Evolutionary conservation across 768 basidiomycete species (phyloP).

Genomic region (Pholiota molesta): DNA sequence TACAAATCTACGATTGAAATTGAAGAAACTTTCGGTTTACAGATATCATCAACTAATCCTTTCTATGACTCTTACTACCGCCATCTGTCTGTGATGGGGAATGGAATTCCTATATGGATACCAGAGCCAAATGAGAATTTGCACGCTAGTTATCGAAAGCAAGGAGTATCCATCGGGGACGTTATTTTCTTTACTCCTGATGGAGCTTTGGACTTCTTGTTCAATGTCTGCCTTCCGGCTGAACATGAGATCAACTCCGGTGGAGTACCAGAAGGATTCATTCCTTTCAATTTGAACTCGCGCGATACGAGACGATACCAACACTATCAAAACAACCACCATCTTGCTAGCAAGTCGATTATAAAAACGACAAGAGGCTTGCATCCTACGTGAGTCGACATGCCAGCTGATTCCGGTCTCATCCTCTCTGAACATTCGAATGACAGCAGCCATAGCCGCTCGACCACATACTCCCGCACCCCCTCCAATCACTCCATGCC

Average conservation of each 20-base stretch:
- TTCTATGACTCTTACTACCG: background rate
- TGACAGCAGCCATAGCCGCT: no score
- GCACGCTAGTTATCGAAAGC: background rate
- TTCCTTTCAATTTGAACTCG: background rate
- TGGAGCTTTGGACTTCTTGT: background rate
- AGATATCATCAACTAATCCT: background rate
- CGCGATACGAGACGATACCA: background rate
- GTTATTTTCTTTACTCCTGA: background rate
- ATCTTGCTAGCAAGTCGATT: background rate
- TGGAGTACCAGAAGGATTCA: background rate
- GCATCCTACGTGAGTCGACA: background rate
- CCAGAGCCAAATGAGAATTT: background rate
- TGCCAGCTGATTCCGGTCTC: no score
- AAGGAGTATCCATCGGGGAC: background rate
- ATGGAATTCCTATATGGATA: background rate
- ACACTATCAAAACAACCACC: background rate
- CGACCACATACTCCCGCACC: no score
- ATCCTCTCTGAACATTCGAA: no score
- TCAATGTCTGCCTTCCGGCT: background rate
- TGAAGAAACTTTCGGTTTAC: background rate
- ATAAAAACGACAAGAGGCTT: background rate
- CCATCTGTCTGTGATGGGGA: background rate
- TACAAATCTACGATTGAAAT: no score
- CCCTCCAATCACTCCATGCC: no score
- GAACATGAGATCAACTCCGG: background rate